Percentiles rank a stretch among this genome's conserved stretches.
Conservation (phyloP, 257 asterid genomes). For the Cordia subcordata region DNA sequence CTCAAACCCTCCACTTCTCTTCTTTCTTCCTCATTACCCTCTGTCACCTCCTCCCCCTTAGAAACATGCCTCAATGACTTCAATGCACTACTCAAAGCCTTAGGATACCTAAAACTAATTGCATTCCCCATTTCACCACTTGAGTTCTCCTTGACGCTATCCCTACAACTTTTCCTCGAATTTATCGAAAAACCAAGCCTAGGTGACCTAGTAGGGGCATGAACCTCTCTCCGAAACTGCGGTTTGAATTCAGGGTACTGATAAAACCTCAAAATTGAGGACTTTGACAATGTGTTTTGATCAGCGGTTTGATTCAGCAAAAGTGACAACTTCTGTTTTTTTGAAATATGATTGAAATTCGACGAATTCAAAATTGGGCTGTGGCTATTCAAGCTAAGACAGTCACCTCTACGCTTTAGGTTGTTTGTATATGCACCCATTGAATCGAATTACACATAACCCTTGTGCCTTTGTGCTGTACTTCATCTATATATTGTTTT, state of each 20-base stretch:
- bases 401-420: conserved; percentile 48
- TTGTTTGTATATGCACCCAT: conserved; percentile 15
- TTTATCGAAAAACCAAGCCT: conserved; percentile 17
- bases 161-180: conserved; percentile 14
- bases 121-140: conserved; percentile 31
- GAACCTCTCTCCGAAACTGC: conserved; percentile 37
- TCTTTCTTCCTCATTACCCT: neutral
- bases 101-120: neutral
- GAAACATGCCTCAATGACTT: neutral
- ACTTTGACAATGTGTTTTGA: conserved; percentile 11
- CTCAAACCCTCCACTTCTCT: conserved; percentile 26
- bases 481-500: too few species aligned
- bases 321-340: conserved; percentile 32
- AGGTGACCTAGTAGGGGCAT: conserved; percentile 50
- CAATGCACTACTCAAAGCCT: neutral
- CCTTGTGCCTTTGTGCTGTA: too few species aligned
- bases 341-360: conserved; percentile 35
- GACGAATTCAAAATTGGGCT: conserved; percentile 18
- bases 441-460: conserved; percentile 24
- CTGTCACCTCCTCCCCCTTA: neutral
- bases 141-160: conserved; percentile 7
- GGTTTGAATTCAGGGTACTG: conserved; percentile 39
- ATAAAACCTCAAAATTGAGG: conserved; percentile 21
- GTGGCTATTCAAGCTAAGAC: conserved; percentile 16
- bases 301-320: conserved; percentile 12